Conservation (phyloP, 139 green algal genomes). For the Mesostigma viride region DNA sequence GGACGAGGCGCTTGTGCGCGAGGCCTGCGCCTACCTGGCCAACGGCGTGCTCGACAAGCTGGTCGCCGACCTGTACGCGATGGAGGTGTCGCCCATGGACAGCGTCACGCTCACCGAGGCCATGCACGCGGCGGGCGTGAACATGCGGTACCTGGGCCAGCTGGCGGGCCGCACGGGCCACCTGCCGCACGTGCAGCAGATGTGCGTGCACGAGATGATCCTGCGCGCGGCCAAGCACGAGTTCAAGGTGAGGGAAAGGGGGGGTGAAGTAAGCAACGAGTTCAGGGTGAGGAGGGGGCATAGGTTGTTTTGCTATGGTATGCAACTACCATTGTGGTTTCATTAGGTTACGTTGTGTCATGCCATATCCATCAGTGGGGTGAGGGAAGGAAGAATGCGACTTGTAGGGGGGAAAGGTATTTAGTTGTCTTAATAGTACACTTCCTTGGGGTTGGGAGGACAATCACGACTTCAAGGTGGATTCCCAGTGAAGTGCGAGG, state of each 20-base stretch:
- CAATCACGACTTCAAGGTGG: too few relatives aligned
- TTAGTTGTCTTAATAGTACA: too few relatives aligned
- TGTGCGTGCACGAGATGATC: conserved; percentile 32
- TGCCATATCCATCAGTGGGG: too few relatives aligned
- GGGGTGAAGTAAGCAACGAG: too few relatives aligned
- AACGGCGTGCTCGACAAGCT: conserved; percentile 21
- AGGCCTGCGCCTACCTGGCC: conserved; percentile 12
- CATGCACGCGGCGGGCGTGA: conserved; percentile 30
- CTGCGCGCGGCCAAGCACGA: conserved; percentile 29
- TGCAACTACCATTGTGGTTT: too few relatives aligned
- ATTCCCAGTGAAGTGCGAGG: too few relatives aligned
- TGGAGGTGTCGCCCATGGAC: conserved; percentile 35
- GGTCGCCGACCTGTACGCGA: conserved; percentile 20
- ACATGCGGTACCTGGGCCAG: conserved; percentile 37
- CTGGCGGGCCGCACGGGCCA: conserved; percentile 6
- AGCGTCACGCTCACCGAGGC: conserved; percentile 27
- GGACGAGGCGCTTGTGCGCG: conserved; percentile 25
- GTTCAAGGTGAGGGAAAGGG: conserved; percentile 29
- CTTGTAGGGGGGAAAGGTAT: too few relatives aligned
- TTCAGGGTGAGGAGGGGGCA: too few relatives aligned
- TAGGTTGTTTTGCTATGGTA: too few relatives aligned
- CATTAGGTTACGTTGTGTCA: too few relatives aligned
- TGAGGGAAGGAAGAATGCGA: too few relatives aligned
- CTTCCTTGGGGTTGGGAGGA: too few relatives aligned
- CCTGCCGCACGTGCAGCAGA: conserved; percentile 16